Conservation (phyloP, 495 filamentous ascomycete species). For the Parachaetomium inaequale region DNA sequence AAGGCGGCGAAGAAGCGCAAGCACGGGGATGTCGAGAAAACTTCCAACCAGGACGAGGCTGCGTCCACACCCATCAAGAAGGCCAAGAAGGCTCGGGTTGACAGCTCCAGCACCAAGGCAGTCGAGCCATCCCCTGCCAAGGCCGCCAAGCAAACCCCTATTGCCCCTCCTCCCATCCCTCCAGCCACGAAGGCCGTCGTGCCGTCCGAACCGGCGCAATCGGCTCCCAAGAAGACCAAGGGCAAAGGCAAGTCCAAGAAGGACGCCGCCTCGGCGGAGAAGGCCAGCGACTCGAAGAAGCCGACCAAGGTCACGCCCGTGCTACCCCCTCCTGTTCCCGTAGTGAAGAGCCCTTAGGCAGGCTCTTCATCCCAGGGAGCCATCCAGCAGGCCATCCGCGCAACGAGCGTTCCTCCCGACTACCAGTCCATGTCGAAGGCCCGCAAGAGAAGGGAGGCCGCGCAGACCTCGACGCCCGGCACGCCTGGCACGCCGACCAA, state of each 20-base stretch:
- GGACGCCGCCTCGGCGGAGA: not conserved
- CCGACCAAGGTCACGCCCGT: conserved; percentile 39
- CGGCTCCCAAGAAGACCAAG: conserved; percentile 18
- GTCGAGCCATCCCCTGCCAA: not conserved
- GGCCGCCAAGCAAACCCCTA: conserved; percentile 28
- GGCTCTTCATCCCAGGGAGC: conserved; percentile 16
- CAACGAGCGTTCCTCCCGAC: not conserved
- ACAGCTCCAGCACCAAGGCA: conserved; percentile 4
- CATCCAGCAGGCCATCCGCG: not conserved
- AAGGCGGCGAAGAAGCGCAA: conserved; percentile 45
- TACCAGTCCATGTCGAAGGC: conserved; percentile 20
- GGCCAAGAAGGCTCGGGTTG: conserved; percentile 31
- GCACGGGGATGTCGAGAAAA: conserved; percentile 37
- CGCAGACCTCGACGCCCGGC: not conserved
- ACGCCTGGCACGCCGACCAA: conserved; percentile 8
- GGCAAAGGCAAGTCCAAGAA: conserved; percentile 23
- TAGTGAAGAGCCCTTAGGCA: conserved; percentile 32
- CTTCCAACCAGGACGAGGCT: conserved; percentile 21
- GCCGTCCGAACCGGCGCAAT: not conserved
- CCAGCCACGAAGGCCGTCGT: not conserved
- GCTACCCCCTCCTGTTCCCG: conserved; percentile 32
- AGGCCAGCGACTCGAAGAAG: conserved; percentile 10
- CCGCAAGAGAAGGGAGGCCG: conserved; percentile 6
- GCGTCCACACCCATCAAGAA: conserved; percentile 26
- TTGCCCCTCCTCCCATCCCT: conserved; percentile 28